Evolutionary conservation across 2,329 filamentous ascomycete species (phyloP), one percentile per base, ranked within the genome.

Genomic region (Grosmannia penicillata): DNA sequence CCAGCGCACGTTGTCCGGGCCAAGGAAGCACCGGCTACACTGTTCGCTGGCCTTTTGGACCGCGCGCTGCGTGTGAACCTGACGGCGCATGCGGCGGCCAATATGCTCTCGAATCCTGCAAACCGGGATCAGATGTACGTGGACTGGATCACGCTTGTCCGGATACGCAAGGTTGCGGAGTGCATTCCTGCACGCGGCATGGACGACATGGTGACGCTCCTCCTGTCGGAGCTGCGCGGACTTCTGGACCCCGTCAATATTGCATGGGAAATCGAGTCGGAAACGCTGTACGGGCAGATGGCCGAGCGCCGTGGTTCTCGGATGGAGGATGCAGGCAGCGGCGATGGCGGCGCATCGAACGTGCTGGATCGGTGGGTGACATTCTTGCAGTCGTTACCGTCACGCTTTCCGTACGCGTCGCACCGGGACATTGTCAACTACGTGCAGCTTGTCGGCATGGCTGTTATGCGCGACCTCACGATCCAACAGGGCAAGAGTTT

Each of bases 71-170:
- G 87, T 41, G 91, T 95, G 43, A 98, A 98, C 53, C 72, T 91
- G 42, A 85, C 89, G 17, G 91, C 91, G 3, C 89, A 96, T 53
- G 87, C 91, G 2, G 86, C 89, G 2, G 89, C 87, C 18, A 93
- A 91, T 45, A 86, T 94, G 72, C 68, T 98, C 11, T 84, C 84
- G 8, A 84, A 89, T 51, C 78, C 85, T 15, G 82, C 84, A 33
- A 93, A 93, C 54, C 76, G 91, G 39, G 85, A 91, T 47, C 82
- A 91, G 52, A 96, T 98, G 91, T 95, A 91, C 65, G 66, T 80
- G 36, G 91, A 98, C 53, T 94, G 87, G 78, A 76, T 85, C 29
- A 75, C 66, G 3, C 71, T 72, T 60, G 72, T 79, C 23, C 65
- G 71, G 21, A 62, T 72, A 9, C 68, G 74, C 33, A 78, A 78